These are phyloP conservation scores for Colletotrichum sp. DNA, from an alignment of 2,329 filamentous ascomycete genomes.

Conservation along the genomic window DNA sequence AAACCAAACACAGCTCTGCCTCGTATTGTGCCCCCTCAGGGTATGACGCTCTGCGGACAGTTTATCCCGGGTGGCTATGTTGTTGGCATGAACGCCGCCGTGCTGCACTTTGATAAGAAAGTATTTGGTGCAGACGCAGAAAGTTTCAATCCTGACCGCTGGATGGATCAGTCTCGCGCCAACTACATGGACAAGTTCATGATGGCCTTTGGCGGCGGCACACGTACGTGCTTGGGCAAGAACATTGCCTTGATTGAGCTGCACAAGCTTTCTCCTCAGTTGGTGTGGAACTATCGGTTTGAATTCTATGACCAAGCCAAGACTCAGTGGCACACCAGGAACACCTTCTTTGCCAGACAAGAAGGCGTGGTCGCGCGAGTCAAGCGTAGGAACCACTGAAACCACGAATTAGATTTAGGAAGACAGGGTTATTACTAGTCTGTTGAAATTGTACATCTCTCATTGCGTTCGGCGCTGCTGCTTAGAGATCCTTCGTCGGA, in stretches of 20 bases:
- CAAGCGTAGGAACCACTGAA: neutral
- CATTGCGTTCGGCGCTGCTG: neutral
- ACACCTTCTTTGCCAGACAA: neutral
- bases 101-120: neutral
- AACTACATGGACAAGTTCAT: neutral
- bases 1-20: neutral
- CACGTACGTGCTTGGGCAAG: neutral
- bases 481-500: neutral
- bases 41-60: neutral
- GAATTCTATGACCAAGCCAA: neutral
- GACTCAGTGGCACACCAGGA: neutral
- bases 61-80: neutral
- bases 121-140: neutral
- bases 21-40: neutral
- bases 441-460: neutral
- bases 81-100: neutral
- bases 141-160: neutral
- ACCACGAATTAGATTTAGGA: neutral
- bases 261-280: neutral
- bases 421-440: neutral
- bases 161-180: neutral
- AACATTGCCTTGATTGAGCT: neutral
- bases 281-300: neutral
- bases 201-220: neutral
- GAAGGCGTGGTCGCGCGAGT: neutral